These are phyloP conservation scores for Arachnomyces sp. DNA, from an alignment of 2,329 filamentous ascomycete genomes.

Conservation along the genomic window DNA sequence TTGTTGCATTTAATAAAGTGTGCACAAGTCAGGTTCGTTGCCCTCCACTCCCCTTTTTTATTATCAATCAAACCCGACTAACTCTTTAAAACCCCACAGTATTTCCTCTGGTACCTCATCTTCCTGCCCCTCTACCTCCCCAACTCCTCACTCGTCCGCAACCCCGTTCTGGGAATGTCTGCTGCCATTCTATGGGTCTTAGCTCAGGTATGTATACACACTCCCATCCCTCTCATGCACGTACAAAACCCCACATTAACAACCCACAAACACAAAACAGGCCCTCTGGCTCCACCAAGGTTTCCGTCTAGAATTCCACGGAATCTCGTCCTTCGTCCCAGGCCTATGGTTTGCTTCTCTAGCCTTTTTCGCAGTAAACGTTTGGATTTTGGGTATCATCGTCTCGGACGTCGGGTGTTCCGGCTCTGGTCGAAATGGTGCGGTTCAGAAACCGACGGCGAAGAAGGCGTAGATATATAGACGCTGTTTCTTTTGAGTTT, in stretches of 20 bases:
- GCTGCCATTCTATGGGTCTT: slow-evolving; percentile 67
- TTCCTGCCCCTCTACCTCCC: slow-evolving; percentile 89
- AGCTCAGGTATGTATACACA: slow-evolving; percentile 50
- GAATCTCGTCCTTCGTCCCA: slow-evolving; percentile 73
- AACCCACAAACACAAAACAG: slow-evolving; percentile 19
- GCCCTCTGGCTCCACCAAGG: slow-evolving; percentile 68
- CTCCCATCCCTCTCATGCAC: neutral
- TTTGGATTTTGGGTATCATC: slow-evolving; percentile 77
- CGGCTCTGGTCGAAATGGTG: neutral
- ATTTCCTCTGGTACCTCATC: slow-evolving; percentile 97
- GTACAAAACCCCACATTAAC: neutral
- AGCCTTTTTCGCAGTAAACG: slow-evolving; percentile 76
- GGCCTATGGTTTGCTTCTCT: slow-evolving; percentile 72
- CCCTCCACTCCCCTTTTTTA: neutral
- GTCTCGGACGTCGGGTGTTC: slow-evolving; percentile 53
- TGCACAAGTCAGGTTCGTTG: slow-evolving; percentile 83
- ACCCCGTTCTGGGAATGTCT: slow-evolving; percentile 53
- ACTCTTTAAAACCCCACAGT: slow-evolving; percentile 47
- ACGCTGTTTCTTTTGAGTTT: too few relatives aligned
- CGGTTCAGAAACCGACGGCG: too few relatives aligned
- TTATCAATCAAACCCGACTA: slow-evolving; percentile 5
- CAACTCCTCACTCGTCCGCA: slow-evolving; percentile 60
- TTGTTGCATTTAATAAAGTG: slow-evolving; percentile 97
- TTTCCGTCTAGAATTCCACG: slow-evolving; percentile 71
- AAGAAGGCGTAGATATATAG: too few relatives aligned